phyloP scores from a whole-genome alignment of 805 yeast species.

The Kluyveromyces aestuarii region DNA sequence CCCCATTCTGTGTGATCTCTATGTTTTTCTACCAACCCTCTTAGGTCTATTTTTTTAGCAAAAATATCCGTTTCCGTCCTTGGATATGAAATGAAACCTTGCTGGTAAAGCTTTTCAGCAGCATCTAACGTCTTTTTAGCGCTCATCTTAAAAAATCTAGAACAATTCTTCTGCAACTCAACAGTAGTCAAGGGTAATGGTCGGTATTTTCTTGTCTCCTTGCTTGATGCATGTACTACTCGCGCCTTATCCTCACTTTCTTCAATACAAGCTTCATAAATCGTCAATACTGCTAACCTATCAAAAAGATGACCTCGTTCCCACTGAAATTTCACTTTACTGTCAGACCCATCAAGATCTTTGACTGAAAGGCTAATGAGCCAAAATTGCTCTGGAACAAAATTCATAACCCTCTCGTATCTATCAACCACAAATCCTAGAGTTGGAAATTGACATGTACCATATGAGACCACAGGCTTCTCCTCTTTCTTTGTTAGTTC shows the following conservation, averaged over 20 bases:
- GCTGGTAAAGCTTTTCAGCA: slow-evolving; percentile 81
- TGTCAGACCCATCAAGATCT: slow-evolving; percentile 28
- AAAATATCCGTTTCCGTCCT: slow-evolving; percentile 94
- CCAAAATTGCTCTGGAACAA: slow-evolving; percentile 80
- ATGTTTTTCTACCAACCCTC: slow-evolving; percentile 53
- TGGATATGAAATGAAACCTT: slow-evolving; percentile 88
- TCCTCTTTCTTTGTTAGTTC: slow-evolving; percentile 9
- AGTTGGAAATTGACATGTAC: slow-evolving; percentile 94
- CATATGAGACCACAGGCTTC: slow-evolving; percentile 52
- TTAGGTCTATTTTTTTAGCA: slow-evolving; percentile 68
- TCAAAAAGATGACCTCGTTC: slow-evolving; percentile 65
- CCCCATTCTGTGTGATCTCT: slow-evolving; percentile 57
- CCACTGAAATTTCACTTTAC: slow-evolving; percentile 56
- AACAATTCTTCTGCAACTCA: slow-evolving; percentile 80
- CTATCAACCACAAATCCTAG: slow-evolving; percentile 94
- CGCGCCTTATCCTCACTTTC: slow-evolving; percentile 36
- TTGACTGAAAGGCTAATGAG: slow-evolving; percentile 44
- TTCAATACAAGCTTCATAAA: slow-evolving; percentile 61
- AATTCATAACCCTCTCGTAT: slow-evolving; percentile 61
- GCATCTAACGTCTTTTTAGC: slow-evolving; percentile 68
- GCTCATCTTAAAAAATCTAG: slow-evolving; percentile 61
- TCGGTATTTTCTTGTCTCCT: slow-evolving; percentile 65
- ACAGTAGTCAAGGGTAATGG: slow-evolving; percentile 94
- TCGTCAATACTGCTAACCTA: slow-evolving; percentile 46
- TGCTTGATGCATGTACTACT: slow-evolving; percentile 41